These are phyloP conservation scores for Alloascoidea africana DNA, from an alignment of 805 yeast genomes.

Conservation along the genomic window DNA sequence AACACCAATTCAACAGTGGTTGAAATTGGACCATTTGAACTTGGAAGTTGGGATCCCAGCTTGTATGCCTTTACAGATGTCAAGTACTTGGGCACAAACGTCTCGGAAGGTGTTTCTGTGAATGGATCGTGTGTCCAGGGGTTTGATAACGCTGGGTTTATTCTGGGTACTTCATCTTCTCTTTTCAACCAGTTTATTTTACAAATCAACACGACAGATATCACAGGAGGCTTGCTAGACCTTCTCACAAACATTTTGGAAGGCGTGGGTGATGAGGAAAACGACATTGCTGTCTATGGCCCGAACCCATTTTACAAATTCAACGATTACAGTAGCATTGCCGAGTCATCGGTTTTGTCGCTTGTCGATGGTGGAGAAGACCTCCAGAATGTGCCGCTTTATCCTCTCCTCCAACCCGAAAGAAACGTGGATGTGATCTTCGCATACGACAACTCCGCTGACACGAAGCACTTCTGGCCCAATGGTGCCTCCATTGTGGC, in stretches of 20 bases:
- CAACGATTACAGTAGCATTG: slow-evolving; percentile 17
- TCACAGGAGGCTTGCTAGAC: slow-evolving; percentile 29
- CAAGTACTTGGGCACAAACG: slow-evolving; percentile 54
- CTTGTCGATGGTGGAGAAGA: slow-evolving; percentile 69
- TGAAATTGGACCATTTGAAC: slow-evolving; percentile 43
- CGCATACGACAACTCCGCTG: slow-evolving; percentile 58
- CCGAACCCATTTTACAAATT: slow-evolving; percentile 58
- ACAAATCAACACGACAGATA: slow-evolving; percentile 37
- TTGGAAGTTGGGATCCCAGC: slow-evolving; percentile 84
- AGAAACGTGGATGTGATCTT: slow-evolving; percentile 48
- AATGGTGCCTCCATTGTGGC: slow-evolving; percentile 43
- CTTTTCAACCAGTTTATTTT: slow-evolving; percentile 57
- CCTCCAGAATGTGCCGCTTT: slow-evolving; percentile 44
- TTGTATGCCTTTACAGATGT: slow-evolving; percentile 48
- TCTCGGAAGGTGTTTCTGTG: slow-evolving; percentile 41
- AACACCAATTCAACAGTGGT: slow-evolving; percentile 50
- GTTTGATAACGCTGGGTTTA: slow-evolving; percentile 68
- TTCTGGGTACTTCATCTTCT: slow-evolving; percentile 73
- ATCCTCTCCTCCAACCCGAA: slow-evolving; percentile 43
- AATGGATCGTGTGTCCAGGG: slow-evolving; percentile 43
- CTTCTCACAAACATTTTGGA: slow-evolving; percentile 29
- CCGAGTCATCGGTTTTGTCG: slow-evolving; percentile 11
- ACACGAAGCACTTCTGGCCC: slow-evolving; percentile 46
- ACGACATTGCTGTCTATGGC: slow-evolving; percentile 54
- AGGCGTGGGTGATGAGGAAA: slow-evolving; percentile 30